Conservation (phyloP, 2,329 filamentous ascomycete genomes). For the Alternaria ethzedia region DNA sequence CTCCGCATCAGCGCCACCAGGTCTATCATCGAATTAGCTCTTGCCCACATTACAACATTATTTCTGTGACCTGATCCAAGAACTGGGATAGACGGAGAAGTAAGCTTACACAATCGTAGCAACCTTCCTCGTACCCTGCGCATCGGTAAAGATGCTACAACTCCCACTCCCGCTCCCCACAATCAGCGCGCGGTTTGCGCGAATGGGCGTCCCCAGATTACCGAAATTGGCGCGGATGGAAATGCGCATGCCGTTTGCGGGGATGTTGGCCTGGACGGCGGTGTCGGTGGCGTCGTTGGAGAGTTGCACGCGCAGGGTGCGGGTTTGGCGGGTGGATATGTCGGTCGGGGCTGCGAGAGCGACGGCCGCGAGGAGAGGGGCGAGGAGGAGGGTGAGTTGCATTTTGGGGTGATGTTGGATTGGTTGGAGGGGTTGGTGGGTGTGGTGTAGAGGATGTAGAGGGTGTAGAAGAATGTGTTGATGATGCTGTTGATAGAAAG, state of each 20-base stretch:
- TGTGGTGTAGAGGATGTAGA: not conserved
- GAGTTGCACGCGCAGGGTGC: constrained; percentile 16
- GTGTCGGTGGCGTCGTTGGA: constrained; percentile 18
- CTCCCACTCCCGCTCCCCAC: not conserved
- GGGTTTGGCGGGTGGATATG: constrained; percentile 4
- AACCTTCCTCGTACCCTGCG: not conserved
- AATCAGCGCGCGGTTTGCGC: not conserved
- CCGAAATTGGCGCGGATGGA: not conserved
- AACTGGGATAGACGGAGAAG: too few relatives aligned
- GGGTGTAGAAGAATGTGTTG: not conserved
- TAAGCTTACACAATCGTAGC: not conserved
- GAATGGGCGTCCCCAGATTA: not conserved
- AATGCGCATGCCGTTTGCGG: constrained; percentile 3
- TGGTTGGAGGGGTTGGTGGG: not conserved
- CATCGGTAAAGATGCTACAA: not conserved
- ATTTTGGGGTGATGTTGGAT: not conserved
- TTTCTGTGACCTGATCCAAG: too few relatives aligned
- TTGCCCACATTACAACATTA: too few relatives aligned
- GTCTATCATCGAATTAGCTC: not conserved
- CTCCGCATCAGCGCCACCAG: not conserved
- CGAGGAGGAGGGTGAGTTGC: constrained; percentile 17
- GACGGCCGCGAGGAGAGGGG: constrained; percentile 17
- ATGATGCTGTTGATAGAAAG: not conserved
- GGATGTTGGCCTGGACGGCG: constrained; percentile 16
- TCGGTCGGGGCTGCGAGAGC: constrained; percentile 11